Conservation (phyloP, 768 basidiomycete genomes). For the Rhodotorula taiwanensis region DNA sequence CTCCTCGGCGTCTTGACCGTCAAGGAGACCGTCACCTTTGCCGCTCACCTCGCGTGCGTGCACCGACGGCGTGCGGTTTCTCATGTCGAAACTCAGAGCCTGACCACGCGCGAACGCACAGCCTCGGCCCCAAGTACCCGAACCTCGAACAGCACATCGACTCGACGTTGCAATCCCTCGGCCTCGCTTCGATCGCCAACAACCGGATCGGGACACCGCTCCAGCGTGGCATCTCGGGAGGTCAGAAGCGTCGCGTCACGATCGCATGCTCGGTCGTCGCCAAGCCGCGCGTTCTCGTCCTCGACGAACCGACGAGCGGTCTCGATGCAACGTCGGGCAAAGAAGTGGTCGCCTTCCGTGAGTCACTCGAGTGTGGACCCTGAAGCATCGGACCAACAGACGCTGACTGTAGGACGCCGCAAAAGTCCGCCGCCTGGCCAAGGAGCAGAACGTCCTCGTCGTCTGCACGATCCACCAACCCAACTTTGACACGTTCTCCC, state of each 20-base stretch:
- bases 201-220: conserved; percentile 57
- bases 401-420: background rate
- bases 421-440: conserved; percentile 49
- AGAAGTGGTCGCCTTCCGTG: conserved; percentile 44
- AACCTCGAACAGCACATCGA: conserved; percentile 49
- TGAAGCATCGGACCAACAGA: no score
- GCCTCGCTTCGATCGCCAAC: conserved; percentile 51
- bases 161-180: conserved; percentile 50
- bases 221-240: conserved; percentile 58
- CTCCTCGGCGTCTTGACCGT: conserved; percentile 57
- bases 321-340: conserved; percentile 46
- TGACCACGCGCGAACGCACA: background rate
- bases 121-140: conserved; percentile 29
- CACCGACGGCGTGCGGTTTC: background rate
- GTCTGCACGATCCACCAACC: conserved; percentile 67
- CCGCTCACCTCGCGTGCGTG: conserved; percentile 52
- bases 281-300: conserved; percentile 55
- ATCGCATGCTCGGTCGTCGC: conserved; percentile 60
- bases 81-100: background rate
- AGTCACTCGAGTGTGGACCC: no score
- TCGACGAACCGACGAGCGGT: conserved; percentile 60
- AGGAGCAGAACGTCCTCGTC: conserved; percentile 53
- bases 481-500: conserved; percentile 55
- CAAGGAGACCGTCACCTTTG: conserved; percentile 54
- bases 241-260: conserved; percentile 60